Evolutionary conservation across 2,329 filamentous ascomycete species (phyloP).

Genomic region (Calycina herbarum): DNA sequence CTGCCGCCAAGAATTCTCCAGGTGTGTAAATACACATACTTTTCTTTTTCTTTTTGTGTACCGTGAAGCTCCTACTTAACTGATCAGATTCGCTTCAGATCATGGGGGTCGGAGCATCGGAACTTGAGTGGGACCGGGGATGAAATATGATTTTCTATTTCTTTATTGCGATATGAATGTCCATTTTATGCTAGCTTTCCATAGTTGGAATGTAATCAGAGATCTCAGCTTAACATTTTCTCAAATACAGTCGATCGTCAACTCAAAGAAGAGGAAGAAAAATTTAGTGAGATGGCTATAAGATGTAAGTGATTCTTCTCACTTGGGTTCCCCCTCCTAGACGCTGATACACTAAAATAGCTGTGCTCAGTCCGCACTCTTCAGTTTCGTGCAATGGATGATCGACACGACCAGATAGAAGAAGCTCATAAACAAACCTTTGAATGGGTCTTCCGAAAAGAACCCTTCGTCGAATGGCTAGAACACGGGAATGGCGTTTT

Average conservation of each 20-base stretch:
- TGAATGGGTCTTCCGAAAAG: conserved; percentile 13
- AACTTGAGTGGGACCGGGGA: background rate
- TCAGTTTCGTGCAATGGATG: conserved; percentile 5
- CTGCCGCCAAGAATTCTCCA: background rate
- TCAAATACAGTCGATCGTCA: background rate
- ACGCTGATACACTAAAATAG: background rate
- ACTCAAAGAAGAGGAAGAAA: background rate
- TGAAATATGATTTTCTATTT: background rate
- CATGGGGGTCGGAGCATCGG: background rate
- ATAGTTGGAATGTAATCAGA: background rate
- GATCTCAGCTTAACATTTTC: background rate
- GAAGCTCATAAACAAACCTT: conserved; percentile 15
- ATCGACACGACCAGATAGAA: conserved; percentile 10
- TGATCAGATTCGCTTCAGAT: background rate
- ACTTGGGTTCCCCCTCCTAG: background rate
- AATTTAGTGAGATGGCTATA: background rate
- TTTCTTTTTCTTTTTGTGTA: background rate
- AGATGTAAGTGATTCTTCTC: background rate
- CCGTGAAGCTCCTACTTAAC: background rate
- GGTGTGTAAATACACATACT: background rate
- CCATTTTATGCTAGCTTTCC: no score
- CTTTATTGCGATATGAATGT: background rate
- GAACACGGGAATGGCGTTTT: conserved; percentile 10
- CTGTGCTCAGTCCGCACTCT: background rate
- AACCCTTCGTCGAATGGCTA: conserved; percentile 18